These are phyloP conservation scores for Penicillium italicum DNA, from an alignment of 2,329 filamentous ascomycete genomes.

Conservation along the genomic window DNA sequence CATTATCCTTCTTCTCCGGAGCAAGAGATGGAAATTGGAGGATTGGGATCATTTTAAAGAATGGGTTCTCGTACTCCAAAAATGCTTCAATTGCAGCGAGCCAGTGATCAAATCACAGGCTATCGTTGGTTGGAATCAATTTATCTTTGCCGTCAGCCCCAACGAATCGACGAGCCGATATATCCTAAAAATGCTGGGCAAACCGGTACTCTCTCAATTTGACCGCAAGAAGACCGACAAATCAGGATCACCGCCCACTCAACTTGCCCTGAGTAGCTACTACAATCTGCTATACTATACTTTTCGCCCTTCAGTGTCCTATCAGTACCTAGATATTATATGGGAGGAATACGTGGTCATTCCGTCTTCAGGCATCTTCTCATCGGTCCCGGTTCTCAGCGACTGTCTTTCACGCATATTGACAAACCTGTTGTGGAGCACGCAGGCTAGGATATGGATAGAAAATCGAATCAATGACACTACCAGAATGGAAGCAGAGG, in stretches of 20 bases:
- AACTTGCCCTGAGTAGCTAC: constrained; percentile 67
- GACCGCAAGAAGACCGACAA: constrained; percentile 60
- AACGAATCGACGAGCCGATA: constrained; percentile 55
- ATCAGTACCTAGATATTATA: constrained; percentile 65
- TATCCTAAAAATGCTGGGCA: constrained; percentile 62
- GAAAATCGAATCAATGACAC: constrained; percentile 66
- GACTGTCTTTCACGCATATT: constrained; percentile 66
- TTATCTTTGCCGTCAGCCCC: constrained; percentile 70
- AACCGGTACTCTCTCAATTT: constrained; percentile 66
- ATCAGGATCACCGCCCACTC: constrained; percentile 44
- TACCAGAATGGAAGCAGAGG: constrained; percentile 59
- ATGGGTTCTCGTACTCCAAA: constrained; percentile 76
- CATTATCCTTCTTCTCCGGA: constrained; percentile 71
- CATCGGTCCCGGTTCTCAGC: constrained; percentile 49
- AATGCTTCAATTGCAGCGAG: constrained; percentile 78
- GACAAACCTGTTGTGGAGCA: constrained; percentile 59
- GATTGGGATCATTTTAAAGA: constrained; percentile 68
- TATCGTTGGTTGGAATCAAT: constrained; percentile 79
- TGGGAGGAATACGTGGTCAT: constrained; percentile 74
- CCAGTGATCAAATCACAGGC: constrained; percentile 68
- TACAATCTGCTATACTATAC: constrained; percentile 80
- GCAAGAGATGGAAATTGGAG: constrained; percentile 55
- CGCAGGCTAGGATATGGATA: constrained; percentile 62
- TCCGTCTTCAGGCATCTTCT: constrained; percentile 59
- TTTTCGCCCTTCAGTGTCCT: constrained; percentile 66